phyloP scores from a whole-genome alignment of 306 rosid species.

The Boehmeria nivea region DNA sequence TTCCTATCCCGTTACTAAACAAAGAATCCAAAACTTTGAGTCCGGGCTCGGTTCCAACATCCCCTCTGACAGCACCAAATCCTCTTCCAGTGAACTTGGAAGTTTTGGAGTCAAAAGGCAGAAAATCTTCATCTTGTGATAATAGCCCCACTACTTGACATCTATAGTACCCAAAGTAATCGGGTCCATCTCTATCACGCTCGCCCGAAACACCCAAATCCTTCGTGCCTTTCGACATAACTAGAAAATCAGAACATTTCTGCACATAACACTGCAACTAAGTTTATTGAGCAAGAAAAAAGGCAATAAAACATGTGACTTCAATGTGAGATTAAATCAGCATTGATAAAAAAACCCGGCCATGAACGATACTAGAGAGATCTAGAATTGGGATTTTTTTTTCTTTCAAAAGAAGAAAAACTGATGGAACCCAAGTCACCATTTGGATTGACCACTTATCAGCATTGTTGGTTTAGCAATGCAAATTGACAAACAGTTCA shows the following conservation, averaged over 20 bases:
- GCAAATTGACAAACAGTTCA: too few species aligned
- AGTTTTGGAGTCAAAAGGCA: slow-evolving; percentile 24
- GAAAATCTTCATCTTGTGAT: slow-evolving; percentile 44
- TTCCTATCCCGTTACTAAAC: slow-evolving; percentile 39
- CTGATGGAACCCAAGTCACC: too few species aligned
- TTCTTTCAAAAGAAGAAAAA: not conserved
- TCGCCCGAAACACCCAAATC: slow-evolving; percentile 29
- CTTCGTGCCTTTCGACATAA: slow-evolving; percentile 54
- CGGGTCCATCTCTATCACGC: slow-evolving; percentile 51
- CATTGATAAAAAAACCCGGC: too few species aligned
- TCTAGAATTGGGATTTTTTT: too few species aligned
- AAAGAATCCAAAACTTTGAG: slow-evolving; percentile 24
- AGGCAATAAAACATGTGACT: not conserved
- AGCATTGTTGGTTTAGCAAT: too few species aligned
- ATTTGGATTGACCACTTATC: too few species aligned
- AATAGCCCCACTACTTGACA: slow-evolving; percentile 49
- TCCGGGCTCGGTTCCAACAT: slow-evolving; percentile 16
- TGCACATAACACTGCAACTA: slow-evolving; percentile 27
- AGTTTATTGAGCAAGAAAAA: not conserved
- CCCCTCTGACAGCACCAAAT: too few species aligned
- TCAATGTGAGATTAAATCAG: too few species aligned
- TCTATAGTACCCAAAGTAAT: slow-evolving; percentile 68
- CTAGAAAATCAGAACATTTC: slow-evolving; percentile 25
- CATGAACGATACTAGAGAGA: too few species aligned
- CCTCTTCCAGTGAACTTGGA: slow-evolving; percentile 24